Base-by-base conservation (phyloP, 2,329 filamentous ascomycete species). In the Lecanoromycetidae sp. region DNA sequence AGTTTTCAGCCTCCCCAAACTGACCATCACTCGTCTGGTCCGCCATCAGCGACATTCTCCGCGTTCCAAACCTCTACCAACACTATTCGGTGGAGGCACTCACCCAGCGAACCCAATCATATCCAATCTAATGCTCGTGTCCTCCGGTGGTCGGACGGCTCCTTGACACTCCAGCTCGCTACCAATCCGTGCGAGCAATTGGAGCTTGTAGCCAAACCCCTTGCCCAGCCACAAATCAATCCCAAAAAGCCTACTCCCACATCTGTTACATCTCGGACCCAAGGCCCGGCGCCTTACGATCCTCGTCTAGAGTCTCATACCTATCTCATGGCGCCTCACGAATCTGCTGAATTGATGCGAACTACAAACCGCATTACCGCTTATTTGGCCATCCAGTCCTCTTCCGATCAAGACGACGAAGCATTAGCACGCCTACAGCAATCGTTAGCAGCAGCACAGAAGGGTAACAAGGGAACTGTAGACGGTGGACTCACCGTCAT, bases 111-210 rank as follows among this genome's bases (percentile, higher is more conserved):
- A 47, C 70, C 71, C 5, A 62, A 66, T 4, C 61, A 72, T 30
- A 63, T 80, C 12, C 78, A 83, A 58, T 81, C 77, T 5, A 82
- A 82, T 56, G 76, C 77, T 9, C 76, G 79, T 33, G 69, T 82
- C 43, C 68, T 82, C 41, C 72, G 75, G 52, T 83, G 79, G 79
- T 79, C 77, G 15, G 79, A 83, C 56, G 79, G 79, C 30, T 80
- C 75, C 4, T 63, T 82, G 38, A 82, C 79, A 2, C 65, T 83
- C 3, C 79, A 83, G 56, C 68, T 82, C 30, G 79, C 77, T 20
- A 79, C 74, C 12, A 72, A 77, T 30, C 75, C 77, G 1, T 69
- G 65, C 29, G 72, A 72, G 48, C 78, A 81, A 55, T 80, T 79
- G 61, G 70, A 73, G 51, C 73, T 80, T 48, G 63, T 73, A 50